Conservation (phyloP, 495 filamentous ascomycete species). For the Penicillium daleae region DNA sequence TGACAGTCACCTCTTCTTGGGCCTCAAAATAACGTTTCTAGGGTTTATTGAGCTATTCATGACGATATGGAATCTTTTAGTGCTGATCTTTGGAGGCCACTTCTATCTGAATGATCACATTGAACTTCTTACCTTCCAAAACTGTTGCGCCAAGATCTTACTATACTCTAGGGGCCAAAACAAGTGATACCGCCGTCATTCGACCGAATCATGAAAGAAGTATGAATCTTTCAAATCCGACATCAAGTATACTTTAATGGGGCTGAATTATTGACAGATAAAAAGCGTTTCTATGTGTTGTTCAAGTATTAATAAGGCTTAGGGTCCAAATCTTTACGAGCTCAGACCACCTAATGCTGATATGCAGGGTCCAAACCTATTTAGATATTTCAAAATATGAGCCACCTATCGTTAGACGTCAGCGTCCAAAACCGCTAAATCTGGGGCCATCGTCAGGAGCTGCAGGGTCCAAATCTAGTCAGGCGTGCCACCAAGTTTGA, state of each 20-base stretch:
- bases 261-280: background rate
- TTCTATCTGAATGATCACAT: too few species aligned
- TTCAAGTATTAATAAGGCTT: background rate
- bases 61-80: background rate
- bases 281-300: background rate
- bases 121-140: background rate
- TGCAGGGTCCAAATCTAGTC: background rate
- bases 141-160: background rate
- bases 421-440: background rate
- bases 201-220: background rate
- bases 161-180: background rate
- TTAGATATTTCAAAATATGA: background rate
- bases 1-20: background rate
- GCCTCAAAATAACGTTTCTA: too few species aligned
- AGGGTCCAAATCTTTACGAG: background rate
- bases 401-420: background rate
- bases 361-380: background rate
- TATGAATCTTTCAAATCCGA: background rate
- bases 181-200: background rate
- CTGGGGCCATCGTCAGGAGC: background rate
- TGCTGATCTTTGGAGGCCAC: too few species aligned
- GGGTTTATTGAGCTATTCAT: background rate
- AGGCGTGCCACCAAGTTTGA: background rate
- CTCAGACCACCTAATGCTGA: background rate
- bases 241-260: background rate